A percentile compares a stretch with the other conserved stretches of the same genome.
Evolutionary conservation across 1,139 yeast genomes (phyloP).

Genomic region (Groenewaldozyma auringiensis): DNA sequence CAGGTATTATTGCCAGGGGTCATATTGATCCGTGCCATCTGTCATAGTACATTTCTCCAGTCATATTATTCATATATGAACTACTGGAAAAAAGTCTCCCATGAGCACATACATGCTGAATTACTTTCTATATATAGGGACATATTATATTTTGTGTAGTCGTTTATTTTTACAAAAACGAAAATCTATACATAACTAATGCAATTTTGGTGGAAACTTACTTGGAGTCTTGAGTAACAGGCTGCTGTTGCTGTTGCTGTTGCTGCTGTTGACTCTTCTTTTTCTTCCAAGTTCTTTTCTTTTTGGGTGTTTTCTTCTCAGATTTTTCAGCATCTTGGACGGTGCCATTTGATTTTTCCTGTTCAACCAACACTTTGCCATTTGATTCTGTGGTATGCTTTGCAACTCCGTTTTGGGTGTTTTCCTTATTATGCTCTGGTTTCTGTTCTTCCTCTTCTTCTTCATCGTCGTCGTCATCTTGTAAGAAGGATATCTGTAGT

Average conservation of each 20-base stretch:
- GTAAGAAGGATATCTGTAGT: conserved; percentile 20
- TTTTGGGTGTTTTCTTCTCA: too few relatives aligned
- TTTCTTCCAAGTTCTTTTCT: too few relatives aligned
- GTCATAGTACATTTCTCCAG: conserved; percentile 2
- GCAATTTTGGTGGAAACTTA: too few relatives aligned
- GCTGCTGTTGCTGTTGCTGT: too few relatives aligned
- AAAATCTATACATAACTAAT: too few relatives aligned
- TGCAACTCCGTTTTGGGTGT: not conserved
- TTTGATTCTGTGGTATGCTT: too few relatives aligned
- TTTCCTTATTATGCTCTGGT: not conserved
- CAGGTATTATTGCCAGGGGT: not conserved
- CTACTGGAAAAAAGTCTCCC: not conserved
- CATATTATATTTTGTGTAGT: not conserved
- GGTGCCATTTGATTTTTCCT: too few relatives aligned
- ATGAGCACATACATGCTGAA: not conserved
- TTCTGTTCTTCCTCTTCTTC: not conserved
- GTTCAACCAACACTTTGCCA: too few relatives aligned
- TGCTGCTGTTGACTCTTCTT: too few relatives aligned
- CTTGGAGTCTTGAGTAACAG: too few relatives aligned
- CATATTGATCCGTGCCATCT: not conserved
- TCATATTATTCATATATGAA: not conserved
- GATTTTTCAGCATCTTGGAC: too few relatives aligned
- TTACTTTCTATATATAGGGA: not conserved
- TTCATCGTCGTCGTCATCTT: conserved; percentile 14
- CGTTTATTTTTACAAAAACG: too few relatives aligned